Evolutionary conservation across 768 basidiomycete genomes (phyloP).

Genomic region (Pilatotrama ljubarskyi): DNA sequence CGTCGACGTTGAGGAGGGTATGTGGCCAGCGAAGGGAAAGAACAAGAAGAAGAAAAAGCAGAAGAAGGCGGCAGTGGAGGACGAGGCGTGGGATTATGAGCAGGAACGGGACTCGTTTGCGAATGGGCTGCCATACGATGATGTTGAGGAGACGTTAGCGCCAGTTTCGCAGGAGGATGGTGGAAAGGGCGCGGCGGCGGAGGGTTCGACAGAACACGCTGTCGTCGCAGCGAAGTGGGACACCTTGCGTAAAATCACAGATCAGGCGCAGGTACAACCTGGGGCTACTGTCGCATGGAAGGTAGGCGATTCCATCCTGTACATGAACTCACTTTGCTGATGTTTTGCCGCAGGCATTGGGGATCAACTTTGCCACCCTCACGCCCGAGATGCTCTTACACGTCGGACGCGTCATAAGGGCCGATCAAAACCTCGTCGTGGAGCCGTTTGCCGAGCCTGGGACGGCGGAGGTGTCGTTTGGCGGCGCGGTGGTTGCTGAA

Average conservation of each 20-base stretch:
- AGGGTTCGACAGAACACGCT: conserved; percentile 18
- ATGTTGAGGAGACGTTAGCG: conserved; percentile 12
- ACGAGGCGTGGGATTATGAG: conserved; percentile 12
- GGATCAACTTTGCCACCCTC: conserved; percentile 56
- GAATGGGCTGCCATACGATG: conserved; percentile 39
- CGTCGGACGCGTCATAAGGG: conserved; percentile 41
- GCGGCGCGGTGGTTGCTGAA: conserved; percentile 23
- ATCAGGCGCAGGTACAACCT: conserved; percentile 14
- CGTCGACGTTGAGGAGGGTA: conserved; percentile 62
- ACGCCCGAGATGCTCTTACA: conserved; percentile 59
- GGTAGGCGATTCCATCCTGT: conserved; percentile 28
- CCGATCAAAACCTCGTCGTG: conserved; percentile 24
- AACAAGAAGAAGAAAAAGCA: conserved; percentile 32
- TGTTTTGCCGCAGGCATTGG: conserved; percentile 46
- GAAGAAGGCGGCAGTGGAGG: conserved; percentile 18
- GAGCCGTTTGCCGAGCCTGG: conserved; percentile 13
- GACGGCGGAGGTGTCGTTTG: conserved; percentile 30
- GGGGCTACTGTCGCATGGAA: conserved; percentile 37
- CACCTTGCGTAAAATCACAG: conserved; percentile 22
- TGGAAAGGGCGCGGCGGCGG: not conserved
- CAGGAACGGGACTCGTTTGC: conserved; percentile 6
- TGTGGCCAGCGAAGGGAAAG: conserved; percentile 40
- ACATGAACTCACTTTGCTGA: no score
- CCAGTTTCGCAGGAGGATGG: not conserved
- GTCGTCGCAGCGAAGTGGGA: conserved; percentile 32